Evolutionary conservation across 2,329 filamentous ascomycete species (phyloP).

Genomic region (Sphaceloma murrayae): DNA sequence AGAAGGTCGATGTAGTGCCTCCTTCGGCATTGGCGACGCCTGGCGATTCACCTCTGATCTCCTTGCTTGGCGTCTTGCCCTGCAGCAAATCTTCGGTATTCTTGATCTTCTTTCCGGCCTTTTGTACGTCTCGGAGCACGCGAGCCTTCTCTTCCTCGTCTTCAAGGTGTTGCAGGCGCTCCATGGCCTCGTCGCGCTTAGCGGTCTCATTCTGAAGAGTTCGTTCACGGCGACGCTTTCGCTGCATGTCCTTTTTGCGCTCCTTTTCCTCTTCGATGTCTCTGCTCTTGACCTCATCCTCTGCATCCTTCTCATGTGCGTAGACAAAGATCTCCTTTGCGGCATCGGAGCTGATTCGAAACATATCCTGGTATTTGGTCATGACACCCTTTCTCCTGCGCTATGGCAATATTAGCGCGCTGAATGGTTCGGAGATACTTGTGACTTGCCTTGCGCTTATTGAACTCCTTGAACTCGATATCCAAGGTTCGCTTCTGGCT

Average conservation of each 20-base stretch:
- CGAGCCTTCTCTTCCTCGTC: conserved; percentile 76
- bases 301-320: conserved; percentile 67
- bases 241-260: conserved; percentile 99
- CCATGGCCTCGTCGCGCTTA: conserved; percentile 71
- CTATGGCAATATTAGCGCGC: conserved; percentile 31
- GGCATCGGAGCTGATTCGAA: conserved; percentile 57
- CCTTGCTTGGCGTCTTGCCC: conserved; percentile 64
- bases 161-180: conserved; percentile 65
- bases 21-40: conserved; percentile 74
- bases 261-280: conserved; percentile 94
- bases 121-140: conserved; percentile 74
- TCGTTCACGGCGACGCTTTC: conserved; percentile 90
- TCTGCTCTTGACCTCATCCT: conserved; percentile 77
- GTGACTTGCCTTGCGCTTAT: conserved; percentile 53
- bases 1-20: conserved; percentile 77
- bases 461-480: conserved; percentile 52
- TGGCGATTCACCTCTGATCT: conserved; percentile 61
- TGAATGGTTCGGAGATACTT: not conserved
- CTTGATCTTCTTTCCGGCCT: conserved; percentile 84
- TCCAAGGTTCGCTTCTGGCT: conserved; percentile 60
- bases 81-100: conserved; percentile 81
- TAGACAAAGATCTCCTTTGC: conserved; percentile 70
- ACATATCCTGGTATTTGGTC: conserved; percentile 47
- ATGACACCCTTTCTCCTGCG: conserved; percentile 49
- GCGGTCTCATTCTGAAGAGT: conserved; percentile 79